A percentile compares a stretch with the other conserved stretches of the same genome.
These are phyloP conservation scores for Flaveria brownii DNA, from an alignment of 129 eudicot species.

Conservation along the genomic window DNA sequence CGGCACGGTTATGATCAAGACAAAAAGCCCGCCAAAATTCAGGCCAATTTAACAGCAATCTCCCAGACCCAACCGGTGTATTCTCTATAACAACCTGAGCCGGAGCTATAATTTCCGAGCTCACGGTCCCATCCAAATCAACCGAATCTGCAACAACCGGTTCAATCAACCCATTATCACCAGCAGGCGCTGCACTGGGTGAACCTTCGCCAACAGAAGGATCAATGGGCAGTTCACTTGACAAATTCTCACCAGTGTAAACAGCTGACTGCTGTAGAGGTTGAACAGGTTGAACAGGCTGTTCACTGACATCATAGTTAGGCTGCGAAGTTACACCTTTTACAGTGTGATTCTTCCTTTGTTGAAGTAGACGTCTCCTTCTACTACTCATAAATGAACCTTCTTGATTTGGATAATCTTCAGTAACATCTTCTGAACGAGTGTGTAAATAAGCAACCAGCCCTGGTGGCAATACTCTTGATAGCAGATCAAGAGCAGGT, in stretches of 20 bases:
- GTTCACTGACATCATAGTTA: constrained; percentile 15
- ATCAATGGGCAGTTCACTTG: constrained; percentile 44
- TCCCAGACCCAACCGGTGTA: constrained; percentile 89
- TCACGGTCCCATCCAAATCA: constrained; percentile 53
- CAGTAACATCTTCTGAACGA: constrained; percentile 52
- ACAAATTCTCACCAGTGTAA: constrained; percentile 52
- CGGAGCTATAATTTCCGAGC: constrained; percentile 68
- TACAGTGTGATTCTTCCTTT: constrained; percentile 57
- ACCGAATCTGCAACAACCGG: constrained; percentile 41
- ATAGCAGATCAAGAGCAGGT: constrained; percentile 87
- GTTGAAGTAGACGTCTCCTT: constrained; percentile 83
- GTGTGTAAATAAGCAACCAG: constrained; percentile 97
- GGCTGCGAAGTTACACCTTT: constrained; percentile 54
- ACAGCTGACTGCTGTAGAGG: constrained; percentile 39
- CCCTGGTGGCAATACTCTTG: constrained; percentile 97
- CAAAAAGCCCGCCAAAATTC: constrained; percentile 98
- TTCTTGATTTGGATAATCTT: constrained; percentile 61
- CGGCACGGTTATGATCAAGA: constrained; percentile 98
- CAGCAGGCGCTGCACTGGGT: constrained; percentile 38
- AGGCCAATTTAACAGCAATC: constrained; percentile 86
- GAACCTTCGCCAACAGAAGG: constrained; percentile 42
- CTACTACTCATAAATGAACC: constrained; percentile 66
- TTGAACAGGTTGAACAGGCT: constrained; percentile 34
- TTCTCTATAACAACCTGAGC: constrained; percentile 92
- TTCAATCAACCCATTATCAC: constrained; percentile 41